Evolutionary conservation across 805 yeast species (phyloP).

Genomic region (Kuraishia ogatae): DNA sequence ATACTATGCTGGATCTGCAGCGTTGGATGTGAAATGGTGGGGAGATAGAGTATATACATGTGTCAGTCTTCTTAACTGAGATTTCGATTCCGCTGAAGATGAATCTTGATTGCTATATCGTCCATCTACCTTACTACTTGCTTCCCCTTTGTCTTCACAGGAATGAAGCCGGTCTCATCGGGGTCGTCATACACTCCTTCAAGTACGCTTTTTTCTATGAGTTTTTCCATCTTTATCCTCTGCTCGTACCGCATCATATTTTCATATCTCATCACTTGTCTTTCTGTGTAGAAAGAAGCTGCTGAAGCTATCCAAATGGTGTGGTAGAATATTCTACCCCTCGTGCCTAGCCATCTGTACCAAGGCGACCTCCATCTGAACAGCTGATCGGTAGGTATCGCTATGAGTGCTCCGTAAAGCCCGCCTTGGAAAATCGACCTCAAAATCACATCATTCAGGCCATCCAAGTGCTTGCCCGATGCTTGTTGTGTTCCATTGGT

Average conservation of each 20-base stretch:
- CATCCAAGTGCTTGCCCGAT: neutral
- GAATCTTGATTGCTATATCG: too few species aligned
- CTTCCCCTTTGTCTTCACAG: neutral
- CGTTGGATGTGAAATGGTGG: too few species aligned
- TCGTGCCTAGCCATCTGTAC: conserved; percentile 25
- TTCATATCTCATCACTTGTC: conserved; percentile 25
- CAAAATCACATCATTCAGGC: conserved; percentile 18
- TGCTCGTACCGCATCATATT: conserved; percentile 21
- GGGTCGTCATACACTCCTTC: conserved; percentile 20
- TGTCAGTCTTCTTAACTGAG: too few species aligned
- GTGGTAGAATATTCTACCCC: conserved; percentile 27
- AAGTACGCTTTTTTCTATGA: conserved; percentile 23
- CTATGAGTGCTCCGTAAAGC: conserved; percentile 26
- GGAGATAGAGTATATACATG: too few species aligned
- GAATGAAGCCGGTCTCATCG: conserved; percentile 15
- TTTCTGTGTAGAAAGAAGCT: conserved; percentile 26
- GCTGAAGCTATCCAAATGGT: conserved; percentile 27
- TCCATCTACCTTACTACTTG: neutral
- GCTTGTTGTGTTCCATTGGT: neutral
- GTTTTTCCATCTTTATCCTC: conserved; percentile 18
- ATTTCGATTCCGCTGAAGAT: too few species aligned
- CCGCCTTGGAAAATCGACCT: conserved; percentile 25
- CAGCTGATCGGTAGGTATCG: conserved; percentile 26
- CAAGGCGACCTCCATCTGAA: conserved; percentile 27
- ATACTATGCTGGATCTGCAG: too few species aligned